These are phyloP conservation scores for Arthrobotrys musiformis DNA, from an alignment of 2,329 filamentous ascomycete species.

Conservation along the genomic window DNA sequence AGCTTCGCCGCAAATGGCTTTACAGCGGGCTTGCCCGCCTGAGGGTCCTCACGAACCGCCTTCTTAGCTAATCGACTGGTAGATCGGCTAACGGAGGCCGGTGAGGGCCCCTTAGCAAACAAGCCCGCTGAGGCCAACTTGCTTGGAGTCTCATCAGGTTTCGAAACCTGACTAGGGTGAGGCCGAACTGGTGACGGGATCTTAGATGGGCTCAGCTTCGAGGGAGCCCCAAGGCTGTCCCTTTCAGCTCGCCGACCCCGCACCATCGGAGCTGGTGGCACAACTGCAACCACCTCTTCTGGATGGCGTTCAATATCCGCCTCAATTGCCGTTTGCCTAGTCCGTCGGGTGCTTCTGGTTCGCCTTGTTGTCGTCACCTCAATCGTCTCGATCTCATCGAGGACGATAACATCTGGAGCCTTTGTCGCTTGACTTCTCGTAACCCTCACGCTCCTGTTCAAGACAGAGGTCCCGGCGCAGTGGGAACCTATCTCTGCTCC, in stretches of 20 bases:
- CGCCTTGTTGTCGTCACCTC: slow-evolving; percentile 44
- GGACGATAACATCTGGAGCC: slow-evolving; percentile 11
- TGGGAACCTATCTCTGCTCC: slow-evolving; percentile 16
- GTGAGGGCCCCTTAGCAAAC: background rate
- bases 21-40: background rate
- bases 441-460: slow-evolving; percentile 5
- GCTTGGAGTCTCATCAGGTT: background rate
- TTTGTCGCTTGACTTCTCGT: slow-evolving; percentile 18
- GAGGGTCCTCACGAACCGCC: background rate
- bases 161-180: background rate
- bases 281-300: background rate
- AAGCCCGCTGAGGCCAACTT: background rate
- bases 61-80: slow-evolving; percentile 1
- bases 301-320: background rate
- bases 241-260: slow-evolving; percentile 1
- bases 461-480: slow-evolving; percentile 13
- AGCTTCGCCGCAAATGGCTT: background rate
- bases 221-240: background rate
- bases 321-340: slow-evolving; percentile 2
- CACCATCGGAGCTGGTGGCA: background rate
- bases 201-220: background rate
- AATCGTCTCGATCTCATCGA: slow-evolving; percentile 29
- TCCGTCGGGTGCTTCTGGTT: slow-evolving; percentile 32
- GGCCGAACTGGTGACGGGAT: slow-evolving; percentile 18
- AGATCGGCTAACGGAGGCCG: background rate